These are phyloP conservation scores for Chenopodium quinoa DNA, from an alignment of 148 eudicot genomes.

Conservation along the genomic window DNA sequence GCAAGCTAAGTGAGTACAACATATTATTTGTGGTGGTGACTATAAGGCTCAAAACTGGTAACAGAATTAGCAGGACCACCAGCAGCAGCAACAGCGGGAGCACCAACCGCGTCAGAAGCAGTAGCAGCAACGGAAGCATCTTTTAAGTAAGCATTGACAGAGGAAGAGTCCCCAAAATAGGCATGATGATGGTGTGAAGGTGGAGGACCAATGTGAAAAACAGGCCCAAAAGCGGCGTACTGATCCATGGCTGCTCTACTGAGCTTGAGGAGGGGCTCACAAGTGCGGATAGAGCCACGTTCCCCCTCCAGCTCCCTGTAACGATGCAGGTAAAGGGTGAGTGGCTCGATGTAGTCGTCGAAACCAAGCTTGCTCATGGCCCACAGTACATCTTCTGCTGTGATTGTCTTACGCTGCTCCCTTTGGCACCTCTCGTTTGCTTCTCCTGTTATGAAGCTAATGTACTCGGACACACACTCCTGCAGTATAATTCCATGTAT, in stretches of 20 bases:
- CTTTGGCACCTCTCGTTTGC: conserved; percentile 92
- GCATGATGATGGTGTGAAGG: conserved; percentile 29
- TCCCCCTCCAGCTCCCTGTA: conserved; percentile 81
- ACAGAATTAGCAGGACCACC: conserved; percentile 26
- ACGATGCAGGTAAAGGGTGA: conserved; percentile 75
- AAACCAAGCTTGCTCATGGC: conserved; percentile 96
- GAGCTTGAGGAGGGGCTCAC: conserved; percentile 44
- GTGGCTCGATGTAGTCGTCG: conserved; percentile 91
- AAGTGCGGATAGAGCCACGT: conserved; percentile 56
- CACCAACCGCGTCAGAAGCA: neutral
- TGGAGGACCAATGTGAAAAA: conserved; percentile 46
- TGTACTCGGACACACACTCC: conserved; percentile 93
- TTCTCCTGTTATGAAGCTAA: conserved; percentile 92
- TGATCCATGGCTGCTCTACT: conserved; percentile 37
- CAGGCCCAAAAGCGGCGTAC: conserved; percentile 33
- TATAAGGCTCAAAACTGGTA: conserved; percentile 34
- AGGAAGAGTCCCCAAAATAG: conserved; percentile 36
- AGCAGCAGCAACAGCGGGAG: conserved; percentile 25
- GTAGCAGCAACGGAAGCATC: conserved; percentile 23
- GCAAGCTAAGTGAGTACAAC: neutral
- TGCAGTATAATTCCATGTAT: neutral
- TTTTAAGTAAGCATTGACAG: conserved; percentile 39
- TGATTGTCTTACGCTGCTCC: conserved; percentile 94
- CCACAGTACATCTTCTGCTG: conserved; percentile 92
- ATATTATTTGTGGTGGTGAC: neutral